Evolutionary conservation across 768 basidiomycete species (phyloP).

Genomic region (Leccinum broughii): DNA sequence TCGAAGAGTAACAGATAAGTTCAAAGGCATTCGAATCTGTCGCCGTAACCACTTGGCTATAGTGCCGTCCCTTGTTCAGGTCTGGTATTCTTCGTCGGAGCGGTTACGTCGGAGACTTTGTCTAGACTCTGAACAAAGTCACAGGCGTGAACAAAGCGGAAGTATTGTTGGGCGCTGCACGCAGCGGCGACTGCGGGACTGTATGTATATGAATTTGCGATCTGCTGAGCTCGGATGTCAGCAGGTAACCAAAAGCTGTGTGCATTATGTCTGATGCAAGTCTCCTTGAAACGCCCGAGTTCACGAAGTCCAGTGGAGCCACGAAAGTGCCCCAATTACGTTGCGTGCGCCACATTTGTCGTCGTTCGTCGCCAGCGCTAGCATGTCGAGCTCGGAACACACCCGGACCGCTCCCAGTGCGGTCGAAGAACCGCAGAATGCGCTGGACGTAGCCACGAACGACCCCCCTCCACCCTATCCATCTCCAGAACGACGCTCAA

Average conservation of each 20-base stretch:
- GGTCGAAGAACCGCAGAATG: conserved; percentile 6
- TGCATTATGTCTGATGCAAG: background rate
- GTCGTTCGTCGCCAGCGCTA: background rate
- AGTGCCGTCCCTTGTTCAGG: conserved; percentile 34
- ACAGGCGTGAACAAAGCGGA: no score
- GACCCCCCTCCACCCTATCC: conserved; percentile 81
- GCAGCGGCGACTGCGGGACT: background rate
- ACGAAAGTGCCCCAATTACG: background rate
- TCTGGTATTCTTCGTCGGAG: background rate
- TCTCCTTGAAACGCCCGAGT: background rate
- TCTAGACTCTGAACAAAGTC: background rate
- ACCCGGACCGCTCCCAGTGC: background rate
- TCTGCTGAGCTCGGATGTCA: background rate
- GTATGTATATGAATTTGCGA: background rate
- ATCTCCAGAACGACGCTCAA: conserved; percentile 43
- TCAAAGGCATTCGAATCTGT: conserved; percentile 56
- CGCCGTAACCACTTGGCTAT: conserved; percentile 82
- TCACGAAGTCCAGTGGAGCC: background rate
- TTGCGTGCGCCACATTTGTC: conserved; percentile 8
- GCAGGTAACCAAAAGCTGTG: background rate
- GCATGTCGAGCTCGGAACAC: conserved; percentile 13
- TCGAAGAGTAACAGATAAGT: conserved; percentile 60
- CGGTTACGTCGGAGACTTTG: no score
- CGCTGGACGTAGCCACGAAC: conserved; percentile 14
- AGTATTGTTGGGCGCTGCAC: background rate